phyloP scores from a whole-genome alignment of 495 filamentous ascomycete genomes.

The Lepraria neglecta region DNA sequence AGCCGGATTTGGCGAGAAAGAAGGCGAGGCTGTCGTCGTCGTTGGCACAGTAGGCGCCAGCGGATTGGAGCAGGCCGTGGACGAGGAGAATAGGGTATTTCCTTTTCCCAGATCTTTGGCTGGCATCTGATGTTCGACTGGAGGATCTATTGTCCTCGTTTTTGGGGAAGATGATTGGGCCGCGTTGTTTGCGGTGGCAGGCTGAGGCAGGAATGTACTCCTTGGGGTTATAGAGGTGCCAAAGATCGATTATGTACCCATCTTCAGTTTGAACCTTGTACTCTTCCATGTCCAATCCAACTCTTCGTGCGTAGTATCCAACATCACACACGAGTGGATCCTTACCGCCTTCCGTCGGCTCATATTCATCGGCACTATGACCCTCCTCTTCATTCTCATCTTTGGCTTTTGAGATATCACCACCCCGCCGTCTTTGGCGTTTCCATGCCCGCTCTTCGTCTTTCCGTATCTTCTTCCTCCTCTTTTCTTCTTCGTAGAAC shows the following conservation, averaged over 20 bases:
- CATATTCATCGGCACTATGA: slow-evolving; percentile 47
- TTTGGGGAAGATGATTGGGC: slow-evolving; percentile 35
- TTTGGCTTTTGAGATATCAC: slow-evolving; percentile 1
- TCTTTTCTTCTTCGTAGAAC: slow-evolving; percentile 66
- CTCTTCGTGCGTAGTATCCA: slow-evolving; percentile 78
- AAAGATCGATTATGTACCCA: slow-evolving; percentile 81
- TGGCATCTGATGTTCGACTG: background rate
- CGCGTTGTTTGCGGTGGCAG: slow-evolving; percentile 25
- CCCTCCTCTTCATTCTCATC: slow-evolving; percentile 38
- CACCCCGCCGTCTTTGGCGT: slow-evolving; percentile 30
- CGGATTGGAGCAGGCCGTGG: slow-evolving; percentile 80
- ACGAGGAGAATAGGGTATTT: slow-evolving; percentile 87
- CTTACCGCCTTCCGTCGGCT: slow-evolving; percentile 69
- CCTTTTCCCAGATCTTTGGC: slow-evolving; percentile 34
- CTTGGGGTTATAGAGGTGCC: slow-evolving; percentile 82
- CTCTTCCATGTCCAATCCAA: slow-evolving; percentile 79
- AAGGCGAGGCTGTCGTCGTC: slow-evolving; percentile 89
- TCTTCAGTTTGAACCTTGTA: slow-evolving; percentile 90
- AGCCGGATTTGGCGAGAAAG: slow-evolving; percentile 86
- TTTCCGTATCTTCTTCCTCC: slow-evolving; percentile 45
- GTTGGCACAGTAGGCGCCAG: slow-evolving; percentile 84
- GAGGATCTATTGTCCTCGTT: background rate
- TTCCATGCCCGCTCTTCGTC: slow-evolving; percentile 58
- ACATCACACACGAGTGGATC: slow-evolving; percentile 75
- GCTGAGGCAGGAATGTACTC: slow-evolving; percentile 49